Evolutionary conservation across 306 rosid species (phyloP), one percentile per base, ranked within the genome.

Genomic region (Hippophae rhamnoides): DNA sequence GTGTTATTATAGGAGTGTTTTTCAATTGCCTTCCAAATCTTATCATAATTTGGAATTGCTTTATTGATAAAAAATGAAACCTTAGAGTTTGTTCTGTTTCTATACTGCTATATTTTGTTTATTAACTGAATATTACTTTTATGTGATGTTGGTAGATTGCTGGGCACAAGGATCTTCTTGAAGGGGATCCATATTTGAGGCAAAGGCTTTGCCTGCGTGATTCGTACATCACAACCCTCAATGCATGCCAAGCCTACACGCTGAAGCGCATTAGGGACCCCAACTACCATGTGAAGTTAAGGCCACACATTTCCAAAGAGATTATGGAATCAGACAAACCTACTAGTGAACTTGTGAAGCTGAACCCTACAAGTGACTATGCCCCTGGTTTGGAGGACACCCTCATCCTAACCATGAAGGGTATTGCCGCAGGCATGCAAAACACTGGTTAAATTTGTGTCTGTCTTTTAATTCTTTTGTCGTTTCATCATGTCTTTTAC

Each of bases 301-400:
- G 92, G 48, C 95, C 89, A 10, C 95, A 71, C 66, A 63, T 83
- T 31, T 83, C 95, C 9, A 92, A 55, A 71, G 98, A 88, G 43
- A 69, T 80, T n/a, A 43, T 7, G 56, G 96, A 85, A 45, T 49
- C 69, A 46, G 67, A 75, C 58, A 90, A 81, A 56, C 55, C 98
- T 12, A 93, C 96, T 0, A 83, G 83, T 56, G 98, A 92, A 68
- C 96, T 87, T 12, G 71, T 92, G 8, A 45, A 71, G n/a, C 82
- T 92, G 74, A 92, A 92, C 76, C 96, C 96, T 1, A 83, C 81
- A 47, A 92, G 98, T 40, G 98, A 92, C 41, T 92, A 87, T 26
- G 98, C 96, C 0, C 98, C 98, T 8, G 98, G 98, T 64, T 76
- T 92, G 58, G 98, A 92, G 79, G 98, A 92, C 82, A 87, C 98